phyloP scores from a whole-genome alignment of 2,329 filamentous ascomycete species.

The Aspergillus proliferans region DNA sequence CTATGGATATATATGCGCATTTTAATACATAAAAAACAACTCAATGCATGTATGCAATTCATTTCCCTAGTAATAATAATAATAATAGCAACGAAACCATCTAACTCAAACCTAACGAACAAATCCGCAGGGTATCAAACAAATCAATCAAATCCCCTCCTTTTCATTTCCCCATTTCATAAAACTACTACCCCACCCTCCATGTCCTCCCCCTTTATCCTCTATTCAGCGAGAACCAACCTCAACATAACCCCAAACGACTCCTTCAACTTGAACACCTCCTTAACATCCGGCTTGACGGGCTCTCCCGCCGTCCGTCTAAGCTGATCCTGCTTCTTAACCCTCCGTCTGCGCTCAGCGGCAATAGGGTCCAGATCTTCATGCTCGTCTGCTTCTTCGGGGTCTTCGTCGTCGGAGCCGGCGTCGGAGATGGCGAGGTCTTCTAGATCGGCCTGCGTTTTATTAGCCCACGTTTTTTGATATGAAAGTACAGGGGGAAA shows the following conservation, averaged over 20 bases:
- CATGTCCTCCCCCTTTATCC: neutral
- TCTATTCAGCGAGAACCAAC: conserved; percentile 67
- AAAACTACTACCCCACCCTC: too few relatives aligned
- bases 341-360: conserved; percentile 71
- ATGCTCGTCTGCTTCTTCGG: conserved; percentile 61
- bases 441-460: conserved; percentile 61
- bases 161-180: neutral
- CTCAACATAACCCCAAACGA: conserved; percentile 78
- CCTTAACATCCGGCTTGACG: conserved; percentile 67
- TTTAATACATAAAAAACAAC: too few relatives aligned
- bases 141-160: too few relatives aligned
- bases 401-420: conserved; percentile 59
- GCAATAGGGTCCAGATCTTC: conserved; percentile 82
- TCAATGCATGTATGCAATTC: too few relatives aligned
- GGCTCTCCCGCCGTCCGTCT: conserved; percentile 77
- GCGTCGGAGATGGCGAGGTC: conserved; percentile 77
- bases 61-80: too few relatives aligned
- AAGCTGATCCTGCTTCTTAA: conserved; percentile 72
- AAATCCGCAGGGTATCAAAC: neutral
- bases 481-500: neutral
- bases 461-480: neutral
- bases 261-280: conserved; percentile 73
- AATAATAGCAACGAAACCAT: neutral
- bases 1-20: too few relatives aligned
- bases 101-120: conserved; percentile 3